phyloP scores from a whole-genome alignment of 2,329 filamentous ascomycete genomes.

The Aspergillus fructus region DNA sequence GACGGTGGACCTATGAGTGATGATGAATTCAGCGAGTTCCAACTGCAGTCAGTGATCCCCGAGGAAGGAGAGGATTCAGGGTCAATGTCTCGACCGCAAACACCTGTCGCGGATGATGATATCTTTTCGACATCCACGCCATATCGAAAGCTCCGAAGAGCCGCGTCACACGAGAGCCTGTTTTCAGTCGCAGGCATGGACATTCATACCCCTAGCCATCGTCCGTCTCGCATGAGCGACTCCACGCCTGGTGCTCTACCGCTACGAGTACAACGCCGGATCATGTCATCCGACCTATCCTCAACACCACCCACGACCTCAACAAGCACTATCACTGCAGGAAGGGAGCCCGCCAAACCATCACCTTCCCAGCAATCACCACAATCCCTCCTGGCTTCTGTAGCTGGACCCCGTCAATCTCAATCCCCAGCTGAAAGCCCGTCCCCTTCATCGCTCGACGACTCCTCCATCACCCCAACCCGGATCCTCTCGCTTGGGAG shows the following conservation, averaged over 20 bases:
- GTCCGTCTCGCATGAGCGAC: conserved; percentile 71
- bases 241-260: conserved; percentile 47
- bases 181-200: conserved; percentile 85
- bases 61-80: conserved; percentile 39
- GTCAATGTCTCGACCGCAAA: conserved; percentile 11
- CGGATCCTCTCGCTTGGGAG: conserved; percentile 45
- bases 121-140: conserved; percentile 26
- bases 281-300: conserved; percentile 45
- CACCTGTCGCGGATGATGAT: conserved; percentile 19
- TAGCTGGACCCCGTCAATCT: conserved; percentile 27
- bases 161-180: conserved; percentile 81
- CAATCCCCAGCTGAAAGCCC: conserved; percentile 17
- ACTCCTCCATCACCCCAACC: conserved; percentile 19
- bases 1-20: conserved; percentile 12
- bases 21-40: conserved; percentile 21
- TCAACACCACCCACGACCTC: conserved; percentile 40
- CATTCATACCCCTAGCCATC: conserved; percentile 75
- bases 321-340: conserved; percentile 35
- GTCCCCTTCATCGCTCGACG: conserved; percentile 24
- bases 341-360: conserved; percentile 25
- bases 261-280: conserved; percentile 46
- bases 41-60: conserved; percentile 36
- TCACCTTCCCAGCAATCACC: conserved; percentile 28
- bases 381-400: conserved; percentile 36
- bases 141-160: conserved; percentile 58